Evolutionary conservation across 352 stramenopile genomes (phyloP), one percentile per base, ranked within the genome.

Genomic region (Globisporangium paddicum): DNA sequence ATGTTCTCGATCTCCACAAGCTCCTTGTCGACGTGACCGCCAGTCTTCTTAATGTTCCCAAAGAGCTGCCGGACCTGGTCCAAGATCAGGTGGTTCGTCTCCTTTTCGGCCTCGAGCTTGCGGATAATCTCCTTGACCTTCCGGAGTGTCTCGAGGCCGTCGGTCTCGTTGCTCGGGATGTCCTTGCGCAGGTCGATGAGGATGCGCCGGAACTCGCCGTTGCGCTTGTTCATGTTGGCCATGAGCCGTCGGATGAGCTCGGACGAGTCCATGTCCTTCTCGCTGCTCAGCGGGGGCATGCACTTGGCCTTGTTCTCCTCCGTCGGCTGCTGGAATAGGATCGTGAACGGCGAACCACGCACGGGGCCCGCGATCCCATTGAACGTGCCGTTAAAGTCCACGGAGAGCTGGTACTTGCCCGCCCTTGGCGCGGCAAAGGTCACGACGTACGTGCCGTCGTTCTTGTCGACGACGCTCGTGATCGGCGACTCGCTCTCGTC

Each of bases 381-480:
- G 55, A 98, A 99, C 0, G 93, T 98, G 0, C 96, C 96, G 13
- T 82, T 73, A 56, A 98, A 98, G 9, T 90, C 75, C 11, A 98
- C 84, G 5, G 82, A 79, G 34, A 99, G 69, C 21, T 81, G 68
- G 60, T 97, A 98, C 34, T 81, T 79, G 10, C 95, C 96, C 18
- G 86, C 63, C 19, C 70, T 63, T 6, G 89, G 77, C 25, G 92
- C 80, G 2, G 74, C 87, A 63, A 97, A 98, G 10, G 89, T 89
- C 3, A 99, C 94, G 30, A 95, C 69, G 56, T 99, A 98, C 4
- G 87, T 97, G 37, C 96, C 96, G 67, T 99, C 90, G 34, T 93
- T 81, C 50, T 97, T 93, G 68, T 99, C 96, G 25, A 73, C 28
- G 44, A 93, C 75, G 5, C 66, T 73, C 25, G 60, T 72, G 61